A percentile compares a stretch with the other conserved stretches of the same genome.
Conservation (phyloP, 495 filamentous ascomycete genomes). For the Apodospora peruviana region DNA sequence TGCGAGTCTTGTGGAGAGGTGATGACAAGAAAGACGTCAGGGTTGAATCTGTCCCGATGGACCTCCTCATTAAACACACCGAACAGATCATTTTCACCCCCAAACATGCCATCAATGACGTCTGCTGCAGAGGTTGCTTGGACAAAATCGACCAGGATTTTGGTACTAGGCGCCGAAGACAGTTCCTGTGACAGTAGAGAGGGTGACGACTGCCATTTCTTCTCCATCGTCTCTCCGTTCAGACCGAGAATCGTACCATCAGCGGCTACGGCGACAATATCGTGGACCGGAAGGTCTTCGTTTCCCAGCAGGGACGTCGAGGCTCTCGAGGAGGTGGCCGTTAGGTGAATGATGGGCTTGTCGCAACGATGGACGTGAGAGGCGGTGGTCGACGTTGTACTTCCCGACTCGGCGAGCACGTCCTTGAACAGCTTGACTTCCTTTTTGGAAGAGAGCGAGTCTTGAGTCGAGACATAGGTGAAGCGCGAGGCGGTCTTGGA, state of each 20-base stretch:
- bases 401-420: constrained; percentile 55
- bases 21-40: constrained; percentile 44
- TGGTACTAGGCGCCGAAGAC: constrained; percentile 13
- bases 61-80: constrained; percentile 32
- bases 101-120: constrained; percentile 39
- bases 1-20: constrained; percentile 19
- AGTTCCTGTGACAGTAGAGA: constrained; percentile 33
- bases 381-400: constrained; percentile 33
- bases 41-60: constrained; percentile 34
- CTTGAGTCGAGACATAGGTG: constrained; percentile 58
- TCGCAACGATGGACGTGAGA: constrained; percentile 13
- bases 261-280: constrained; percentile 31
- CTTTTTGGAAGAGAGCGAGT: constrained; percentile 22
- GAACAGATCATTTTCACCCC: constrained; percentile 31
- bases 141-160: constrained; percentile 36
- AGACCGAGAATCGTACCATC: constrained; percentile 35
- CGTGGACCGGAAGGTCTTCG: constrained; percentile 13
- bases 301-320: constrained; percentile 4
- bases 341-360: constrained; percentile 22
- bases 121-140: constrained; percentile 30
- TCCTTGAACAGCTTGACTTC: constrained; percentile 54
- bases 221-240: constrained; percentile 34
- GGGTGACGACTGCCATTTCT: constrained; percentile 33
- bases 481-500: constrained; percentile 55
- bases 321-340: constrained; percentile 18